phyloP scores from a whole-genome alignment of 306 rosid genomes.

The Oxytropis ochrocephala region DNA sequence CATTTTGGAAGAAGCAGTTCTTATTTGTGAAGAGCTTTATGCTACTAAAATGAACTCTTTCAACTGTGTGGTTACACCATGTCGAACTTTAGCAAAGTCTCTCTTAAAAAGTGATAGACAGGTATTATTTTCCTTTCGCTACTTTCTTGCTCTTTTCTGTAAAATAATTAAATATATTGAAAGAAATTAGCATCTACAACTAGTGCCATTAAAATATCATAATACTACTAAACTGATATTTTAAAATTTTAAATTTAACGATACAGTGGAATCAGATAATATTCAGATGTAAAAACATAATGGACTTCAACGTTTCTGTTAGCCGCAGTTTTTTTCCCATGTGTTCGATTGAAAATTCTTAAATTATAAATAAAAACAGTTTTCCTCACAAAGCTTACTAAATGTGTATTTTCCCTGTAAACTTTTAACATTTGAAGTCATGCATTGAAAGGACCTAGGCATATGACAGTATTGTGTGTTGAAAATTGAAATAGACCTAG shows the following conservation, averaged over 20 bases:
- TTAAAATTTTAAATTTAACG: not conserved
- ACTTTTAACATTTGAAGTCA: not conserved
- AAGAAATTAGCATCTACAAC: not conserved
- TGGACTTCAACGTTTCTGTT: constrained; percentile 3
- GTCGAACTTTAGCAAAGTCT: constrained; percentile 72
- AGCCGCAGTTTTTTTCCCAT: not conserved
- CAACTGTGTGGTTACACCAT: constrained; percentile 57
- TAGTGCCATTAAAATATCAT: not conserved
- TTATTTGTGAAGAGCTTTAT: constrained; percentile 76
- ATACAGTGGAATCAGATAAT: not conserved
- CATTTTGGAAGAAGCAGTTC: constrained; percentile 75
- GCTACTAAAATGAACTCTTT: constrained; percentile 48
- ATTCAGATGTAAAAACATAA: not conserved
- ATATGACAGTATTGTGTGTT: too few relatives aligned
- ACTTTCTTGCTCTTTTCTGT: not conserved
- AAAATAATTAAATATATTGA: not conserved
- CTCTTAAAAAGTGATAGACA: constrained; percentile 83
- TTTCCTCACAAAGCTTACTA: not conserved
- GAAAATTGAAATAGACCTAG: too few relatives aligned
- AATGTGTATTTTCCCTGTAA: not conserved
- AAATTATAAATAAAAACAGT: not conserved
- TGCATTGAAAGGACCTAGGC: too few relatives aligned
- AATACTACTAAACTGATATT: not conserved
- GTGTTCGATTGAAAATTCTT: not conserved
- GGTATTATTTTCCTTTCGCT: constrained; percentile 38